Evolutionary conservation across 2,329 filamentous ascomycete species (phyloP).

Genomic region (Epichloe elymi): DNA sequence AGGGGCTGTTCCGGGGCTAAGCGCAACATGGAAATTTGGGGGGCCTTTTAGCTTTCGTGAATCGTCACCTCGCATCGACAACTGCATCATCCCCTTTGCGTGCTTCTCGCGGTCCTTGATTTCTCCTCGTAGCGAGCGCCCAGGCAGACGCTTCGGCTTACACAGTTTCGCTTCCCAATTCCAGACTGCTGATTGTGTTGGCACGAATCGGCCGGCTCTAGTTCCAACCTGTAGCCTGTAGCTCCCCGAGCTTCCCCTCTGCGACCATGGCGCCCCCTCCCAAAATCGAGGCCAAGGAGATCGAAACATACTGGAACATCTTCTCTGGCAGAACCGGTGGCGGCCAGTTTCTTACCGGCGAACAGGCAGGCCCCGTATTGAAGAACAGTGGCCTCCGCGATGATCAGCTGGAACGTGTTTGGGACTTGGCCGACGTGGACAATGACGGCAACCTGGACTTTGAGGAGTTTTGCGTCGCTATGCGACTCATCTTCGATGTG

Average conservation of each 20-base stretch:
- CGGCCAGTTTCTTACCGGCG: slow-evolving; percentile 45
- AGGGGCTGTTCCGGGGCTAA: neutral
- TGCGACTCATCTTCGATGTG: slow-evolving; percentile 94
- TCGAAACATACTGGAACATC: slow-evolving; percentile 55
- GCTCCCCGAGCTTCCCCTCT: slow-evolving; percentile 6
- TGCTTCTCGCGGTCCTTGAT: neutral
- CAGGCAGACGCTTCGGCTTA: neutral
- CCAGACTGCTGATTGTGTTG: neutral
- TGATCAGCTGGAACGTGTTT: slow-evolving; percentile 85
- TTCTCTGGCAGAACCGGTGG: slow-evolving; percentile 47
- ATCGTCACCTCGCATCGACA: neutral
- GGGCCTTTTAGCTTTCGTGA: too few species aligned
- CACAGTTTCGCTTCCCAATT: neutral
- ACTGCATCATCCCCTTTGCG: neutral
- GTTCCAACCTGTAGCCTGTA: neutral
- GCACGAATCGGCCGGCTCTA: neutral
- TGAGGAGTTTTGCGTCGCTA: slow-evolving; percentile 98
- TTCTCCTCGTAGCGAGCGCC: neutral
- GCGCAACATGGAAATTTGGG: too few species aligned
- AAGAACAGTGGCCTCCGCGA: slow-evolving; percentile 51
- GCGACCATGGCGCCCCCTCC: slow-evolving; percentile 34
- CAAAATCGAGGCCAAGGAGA: slow-evolving; percentile 48
- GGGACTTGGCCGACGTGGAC: slow-evolving; percentile 95
- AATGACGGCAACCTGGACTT: slow-evolving; percentile 96
- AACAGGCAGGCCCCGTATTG: slow-evolving; percentile 45